A percentile compares a stretch with the other conserved stretches of the same genome.
phyloP scores from a whole-genome alignment of 2,329 filamentous ascomycete species.

The Exophiala dermatitidis region DNA sequence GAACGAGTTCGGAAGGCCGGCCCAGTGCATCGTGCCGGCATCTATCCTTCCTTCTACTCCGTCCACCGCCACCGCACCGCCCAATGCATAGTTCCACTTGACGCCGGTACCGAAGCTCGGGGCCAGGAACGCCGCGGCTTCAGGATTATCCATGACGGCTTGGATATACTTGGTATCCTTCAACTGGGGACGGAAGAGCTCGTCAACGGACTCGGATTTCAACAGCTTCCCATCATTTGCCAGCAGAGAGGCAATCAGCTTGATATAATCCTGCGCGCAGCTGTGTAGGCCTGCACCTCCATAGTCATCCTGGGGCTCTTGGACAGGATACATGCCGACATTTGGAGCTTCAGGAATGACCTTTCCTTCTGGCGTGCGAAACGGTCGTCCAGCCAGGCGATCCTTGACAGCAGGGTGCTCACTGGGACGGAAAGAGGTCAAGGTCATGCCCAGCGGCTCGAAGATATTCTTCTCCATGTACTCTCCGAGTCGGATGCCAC shows the following conservation, averaged over 20 bases:
- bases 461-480: conserved; percentile 43
- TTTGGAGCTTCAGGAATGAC: conserved; percentile 32
- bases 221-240: conserved; percentile 31
- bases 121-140: not conserved
- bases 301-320: conserved; percentile 35
- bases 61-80: conserved; percentile 15
- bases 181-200: conserved; percentile 22
- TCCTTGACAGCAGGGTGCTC: conserved; percentile 8
- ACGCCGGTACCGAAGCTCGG: conserved; percentile 10
- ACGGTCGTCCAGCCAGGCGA: conserved; percentile 32
- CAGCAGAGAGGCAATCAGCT: conserved; percentile 30
- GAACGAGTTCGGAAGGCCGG: conserved; percentile 26
- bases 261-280: conserved; percentile 29
- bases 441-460: conserved; percentile 40
- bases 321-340: conserved; percentile 31
- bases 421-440: conserved; percentile 11
- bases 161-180: conserved; percentile 1
- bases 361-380: conserved; percentile 35
- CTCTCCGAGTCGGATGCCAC: conserved; percentile 36
- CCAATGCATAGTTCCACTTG: conserved; percentile 19
- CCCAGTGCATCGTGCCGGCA: conserved; percentile 24
- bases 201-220: conserved; percentile 23
- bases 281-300: conserved; percentile 42
- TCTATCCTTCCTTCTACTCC: conserved; percentile 16
- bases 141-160: not conserved